Evolutionary conservation across 2,329 filamentous ascomycete species (phyloP).

Genomic region (Colletotrichum neosansevieriae): DNA sequence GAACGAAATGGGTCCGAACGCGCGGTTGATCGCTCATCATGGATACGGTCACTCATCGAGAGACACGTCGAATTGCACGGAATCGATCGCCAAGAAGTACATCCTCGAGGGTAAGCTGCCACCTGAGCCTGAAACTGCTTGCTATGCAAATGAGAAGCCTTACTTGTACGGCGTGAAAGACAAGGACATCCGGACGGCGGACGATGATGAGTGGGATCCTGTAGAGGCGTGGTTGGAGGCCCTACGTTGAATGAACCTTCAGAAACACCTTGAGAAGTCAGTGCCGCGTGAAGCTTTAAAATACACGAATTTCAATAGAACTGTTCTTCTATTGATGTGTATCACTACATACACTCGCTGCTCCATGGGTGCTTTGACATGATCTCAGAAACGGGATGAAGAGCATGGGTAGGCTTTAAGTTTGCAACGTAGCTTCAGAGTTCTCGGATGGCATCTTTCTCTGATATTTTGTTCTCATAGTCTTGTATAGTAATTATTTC

Average conservation of each 20-base stretch:
- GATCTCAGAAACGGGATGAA: too few species aligned
- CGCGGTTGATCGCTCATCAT: conserved; percentile 61
- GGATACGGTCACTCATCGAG: conserved; percentile 62
- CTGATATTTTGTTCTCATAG: too few species aligned
- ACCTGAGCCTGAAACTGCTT: conserved; percentile 55
- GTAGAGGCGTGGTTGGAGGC: conserved; percentile 20
- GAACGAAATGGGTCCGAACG: conserved; percentile 60
- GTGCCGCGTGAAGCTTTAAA: too few species aligned
- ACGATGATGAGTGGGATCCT: conserved; percentile 5
- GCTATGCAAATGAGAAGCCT: conserved; percentile 61
- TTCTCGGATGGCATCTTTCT: too few species aligned
- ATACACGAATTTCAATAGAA: too few species aligned
- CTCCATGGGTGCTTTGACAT: too few species aligned
- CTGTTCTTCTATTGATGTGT: too few species aligned
- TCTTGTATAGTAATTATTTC: too few species aligned
- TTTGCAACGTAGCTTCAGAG: too few species aligned
- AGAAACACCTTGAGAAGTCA: too few species aligned
- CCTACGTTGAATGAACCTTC: neutral
- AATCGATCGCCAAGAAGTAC: conserved; percentile 53
- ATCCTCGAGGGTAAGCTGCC: conserved; percentile 58
- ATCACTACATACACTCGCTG: too few species aligned
- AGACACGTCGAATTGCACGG: conserved; percentile 60
- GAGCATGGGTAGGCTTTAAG: too few species aligned
- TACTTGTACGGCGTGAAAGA: conserved; percentile 55
- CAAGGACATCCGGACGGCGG: neutral